Base-by-base conservation (phyloP, 129 eudicot genomes). In the Escallonia herrerae region DNA sequence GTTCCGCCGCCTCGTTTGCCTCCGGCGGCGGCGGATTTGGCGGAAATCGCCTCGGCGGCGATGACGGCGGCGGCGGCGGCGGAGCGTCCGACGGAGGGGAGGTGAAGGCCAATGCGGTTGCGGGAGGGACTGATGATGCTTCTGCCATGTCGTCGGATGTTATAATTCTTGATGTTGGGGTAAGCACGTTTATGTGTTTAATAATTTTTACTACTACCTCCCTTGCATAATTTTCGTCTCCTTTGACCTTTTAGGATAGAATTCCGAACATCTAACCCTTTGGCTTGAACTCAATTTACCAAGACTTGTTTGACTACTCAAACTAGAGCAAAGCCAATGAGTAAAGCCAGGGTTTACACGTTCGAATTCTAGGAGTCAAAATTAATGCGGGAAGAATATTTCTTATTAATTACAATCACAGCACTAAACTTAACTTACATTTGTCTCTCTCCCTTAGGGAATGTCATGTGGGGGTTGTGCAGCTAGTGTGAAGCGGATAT, bases 381-480 rank as follows among this genome's bases (percentile, higher is more conserved):
- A 22, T 0, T 22, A 22, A 22, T 22, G 33, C n/a, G 33, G 33
- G 33, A 22, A 22, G 33, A 22, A 22, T 22, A 22, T 22, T 22
- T 22, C 33, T 22, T 22, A 22, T 22, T 22, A 22, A 0, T 22
- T 22, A 22, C 33, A 22, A 22, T 22, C 33, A 22, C 33, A 22
- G 1, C 1, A 22, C 33, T 22, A 22, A 22, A 22, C 33, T n/a
- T n/a, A n/a, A n/a, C n/a, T 22, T 22, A 22, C 33, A 22, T 22
- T 22, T 56, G 56, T 33, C 52, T 49, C 55, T 62, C 13, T 73
- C 53, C 79, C 48, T 70, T 56, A 93, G 99, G 99, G 99, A 48
- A 93, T 93, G 99, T 72, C 87, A 8, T 93, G 99, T 60, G 99
- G 99, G 56, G 99, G 99, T 11, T 93, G 99, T 76, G 91, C 89